These are phyloP conservation scores for Huntiella decipiens DNA, from an alignment of 2,329 filamentous ascomycete species.

Conservation along the genomic window DNA sequence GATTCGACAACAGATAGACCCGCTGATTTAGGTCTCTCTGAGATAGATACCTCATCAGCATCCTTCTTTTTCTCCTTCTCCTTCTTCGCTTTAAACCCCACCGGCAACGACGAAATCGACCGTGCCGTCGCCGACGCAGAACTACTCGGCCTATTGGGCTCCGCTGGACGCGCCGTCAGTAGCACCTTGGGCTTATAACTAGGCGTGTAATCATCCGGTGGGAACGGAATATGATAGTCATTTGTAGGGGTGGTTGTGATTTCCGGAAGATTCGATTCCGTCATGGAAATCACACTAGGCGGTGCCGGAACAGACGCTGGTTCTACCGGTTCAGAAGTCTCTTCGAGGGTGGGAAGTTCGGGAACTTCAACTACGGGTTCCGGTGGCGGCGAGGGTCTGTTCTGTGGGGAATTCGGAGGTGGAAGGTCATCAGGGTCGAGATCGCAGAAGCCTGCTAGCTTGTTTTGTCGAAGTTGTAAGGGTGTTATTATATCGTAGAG, in stretches of 20 bases:
- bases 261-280: no score
- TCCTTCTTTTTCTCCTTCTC: slow-evolving; percentile 10
- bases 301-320: no score
- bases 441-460: slow-evolving; percentile 73
- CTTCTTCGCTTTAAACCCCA: slow-evolving; percentile 48
- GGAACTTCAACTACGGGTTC: slow-evolving; percentile 60
- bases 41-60: slow-evolving; percentile 14
- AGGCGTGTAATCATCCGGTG: slow-evolving; percentile 11
- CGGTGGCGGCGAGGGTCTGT: slow-evolving; percentile 62
- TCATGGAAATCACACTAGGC: no score
- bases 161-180: slow-evolving; percentile 65
- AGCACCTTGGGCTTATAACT: slow-evolving; percentile 65
- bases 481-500: slow-evolving; percentile 57
- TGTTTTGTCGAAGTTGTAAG: slow-evolving; percentile 69
- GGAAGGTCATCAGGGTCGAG: slow-evolving; percentile 63
- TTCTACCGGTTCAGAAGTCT: no score
- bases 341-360: slow-evolving; percentile 26
- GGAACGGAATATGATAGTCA: no score
- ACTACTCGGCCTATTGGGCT: slow-evolving; percentile 39
- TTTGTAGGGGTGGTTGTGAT: no score
- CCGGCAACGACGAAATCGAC: slow-evolving; percentile 61
- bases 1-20: slow-evolving; percentile 10
- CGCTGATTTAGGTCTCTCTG: slow-evolving; percentile 19
- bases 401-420: slow-evolving; percentile 61
- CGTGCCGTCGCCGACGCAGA: slow-evolving; percentile 42